Base-by-base conservation (phyloP, 2,329 filamentous ascomycete genomes). In the Akanthomyces uredinophilus region DNA sequence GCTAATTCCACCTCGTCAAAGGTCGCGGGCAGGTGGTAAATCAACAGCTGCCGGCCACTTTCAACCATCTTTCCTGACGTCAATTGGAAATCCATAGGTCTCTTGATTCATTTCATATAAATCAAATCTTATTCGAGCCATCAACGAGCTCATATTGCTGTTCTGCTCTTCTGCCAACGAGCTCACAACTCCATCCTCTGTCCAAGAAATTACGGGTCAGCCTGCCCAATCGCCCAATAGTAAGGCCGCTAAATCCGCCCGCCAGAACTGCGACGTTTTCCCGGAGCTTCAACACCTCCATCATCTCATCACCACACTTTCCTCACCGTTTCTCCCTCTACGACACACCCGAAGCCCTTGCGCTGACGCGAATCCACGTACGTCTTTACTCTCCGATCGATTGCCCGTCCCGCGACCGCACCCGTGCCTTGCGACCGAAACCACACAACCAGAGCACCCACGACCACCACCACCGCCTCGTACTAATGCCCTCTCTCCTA, bases 261-360 rank as follows among this genome's bases (percentile, higher is more conserved):
- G 39, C 57, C 47, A 52, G 29, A 47, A 47, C 47, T 60, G 58
- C 58, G 58, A 53, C 58, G 50, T 60, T 60, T 60, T 60, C 32
- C 58, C 50, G 29, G 11, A 60, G 58, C 58, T 60, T 53, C 58
- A 54, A n/a, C 41, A 37, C 14, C 18, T 18, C 37, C 49, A 58
- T 39, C 37, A 35, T 20, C 27, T 10, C n/a, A 11, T 37, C 46
- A 29, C 32, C 49, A 37, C 29, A n/a, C 27, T 54, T 8, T n/a
- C 16, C 29, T 32, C 20, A 3, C 11, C 37, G 37, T 39, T 29
- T 6, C 7, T 27, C 29, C 27, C 29, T 8, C 52, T 29, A 44
- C 52, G 16, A 35, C 46, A 35, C 32, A 35, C 35, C 35, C 51
- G 37, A 54, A 29, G 35, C 43, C 35, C 29, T 56, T 39, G 27